Conservation (phyloP, 2,329 filamentous ascomycete species). For the Aotearoamyces nothofagi region DNA sequence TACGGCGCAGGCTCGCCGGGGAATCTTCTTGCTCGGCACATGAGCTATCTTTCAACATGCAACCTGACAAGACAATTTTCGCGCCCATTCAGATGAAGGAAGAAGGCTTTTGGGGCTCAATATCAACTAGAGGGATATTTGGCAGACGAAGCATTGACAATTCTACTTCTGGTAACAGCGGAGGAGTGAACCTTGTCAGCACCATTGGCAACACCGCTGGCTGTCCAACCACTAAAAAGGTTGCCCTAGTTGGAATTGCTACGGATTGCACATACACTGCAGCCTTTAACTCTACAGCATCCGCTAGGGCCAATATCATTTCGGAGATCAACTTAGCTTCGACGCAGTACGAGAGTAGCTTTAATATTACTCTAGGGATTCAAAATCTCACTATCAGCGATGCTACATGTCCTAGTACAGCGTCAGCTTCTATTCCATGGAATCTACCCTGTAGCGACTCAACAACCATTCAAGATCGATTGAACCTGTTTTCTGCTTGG, state of each 20-base stretch:
- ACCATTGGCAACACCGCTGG: conserved; percentile 74
- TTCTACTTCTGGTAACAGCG: conserved; percentile 57
- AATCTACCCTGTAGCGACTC: conserved; percentile 58
- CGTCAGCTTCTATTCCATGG: conserved; percentile 59
- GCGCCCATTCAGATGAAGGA: conserved; percentile 24
- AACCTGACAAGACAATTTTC: conserved; percentile 55
- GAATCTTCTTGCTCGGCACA: conserved; percentile 55
- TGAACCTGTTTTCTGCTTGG: conserved; percentile 85
- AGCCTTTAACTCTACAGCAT: conserved; percentile 48
- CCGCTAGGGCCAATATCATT: conserved; percentile 65
- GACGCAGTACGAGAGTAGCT: conserved; percentile 72
- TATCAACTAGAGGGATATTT: conserved; percentile 51
- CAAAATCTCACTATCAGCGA: conserved; percentile 72
- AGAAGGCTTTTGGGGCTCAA: conserved; percentile 39
- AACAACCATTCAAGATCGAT: conserved; percentile 54
- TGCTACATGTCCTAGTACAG: conserved; percentile 54
- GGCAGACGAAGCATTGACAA: conserved; percentile 61
- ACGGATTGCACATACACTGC: conserved; percentile 83
- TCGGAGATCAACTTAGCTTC: conserved; percentile 75
- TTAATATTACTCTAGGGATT: conserved; percentile 89
- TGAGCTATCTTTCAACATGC: conserved; percentile 62
- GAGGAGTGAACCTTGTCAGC: conserved; percentile 59
- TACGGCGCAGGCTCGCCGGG: conserved; percentile 15
- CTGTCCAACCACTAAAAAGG: conserved; percentile 78
- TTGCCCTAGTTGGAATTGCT: conserved; percentile 81